Conservation (phyloP, 2,329 filamentous ascomycete species). For the Pseudogymnoascus sp. region DNA sequence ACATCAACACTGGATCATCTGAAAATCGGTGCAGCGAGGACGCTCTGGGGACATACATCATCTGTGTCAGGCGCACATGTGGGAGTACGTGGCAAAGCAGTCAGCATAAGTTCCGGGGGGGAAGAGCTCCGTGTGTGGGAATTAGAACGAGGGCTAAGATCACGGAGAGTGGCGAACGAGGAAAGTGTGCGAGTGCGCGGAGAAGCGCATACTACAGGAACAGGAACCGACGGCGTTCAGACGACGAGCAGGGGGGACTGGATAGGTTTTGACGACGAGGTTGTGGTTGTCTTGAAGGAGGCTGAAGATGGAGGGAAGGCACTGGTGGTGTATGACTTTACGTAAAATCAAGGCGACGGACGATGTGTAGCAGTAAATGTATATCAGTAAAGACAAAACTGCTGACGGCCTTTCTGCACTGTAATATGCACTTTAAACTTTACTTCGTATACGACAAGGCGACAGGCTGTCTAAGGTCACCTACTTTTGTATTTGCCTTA, state of each 20-base stretch:
- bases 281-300: conserved; percentile 57
- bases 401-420: not conserved
- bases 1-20: conserved; percentile 48
- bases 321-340: conserved; percentile 62
- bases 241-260: conserved; percentile 41
- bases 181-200: conserved; percentile 46
- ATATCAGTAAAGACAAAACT: not conserved
- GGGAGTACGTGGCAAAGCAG: conserved; percentile 59
- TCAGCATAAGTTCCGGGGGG: conserved; percentile 48
- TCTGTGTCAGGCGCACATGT: conserved; percentile 60
- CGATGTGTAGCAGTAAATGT: not conserved
- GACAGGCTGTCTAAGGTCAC: not conserved
- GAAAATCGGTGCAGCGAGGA: conserved; percentile 48
- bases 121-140: conserved; percentile 57
- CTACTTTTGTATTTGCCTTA: not conserved
- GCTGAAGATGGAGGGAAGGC: conserved; percentile 45
- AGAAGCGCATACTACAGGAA: conserved; percentile 23
- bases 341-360: conserved; percentile 29
- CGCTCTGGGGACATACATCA: conserved; percentile 65
- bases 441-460: not conserved
- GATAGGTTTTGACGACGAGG: conserved; percentile 65
- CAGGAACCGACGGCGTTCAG: not conserved
- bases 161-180: conserved; percentile 33
- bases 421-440: too few relatives aligned
- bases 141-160: conserved; percentile 48